Evolutionary conservation across 2,329 filamentous ascomycete genomes (phyloP).

Genomic region (Davidsoniella virescens): DNA sequence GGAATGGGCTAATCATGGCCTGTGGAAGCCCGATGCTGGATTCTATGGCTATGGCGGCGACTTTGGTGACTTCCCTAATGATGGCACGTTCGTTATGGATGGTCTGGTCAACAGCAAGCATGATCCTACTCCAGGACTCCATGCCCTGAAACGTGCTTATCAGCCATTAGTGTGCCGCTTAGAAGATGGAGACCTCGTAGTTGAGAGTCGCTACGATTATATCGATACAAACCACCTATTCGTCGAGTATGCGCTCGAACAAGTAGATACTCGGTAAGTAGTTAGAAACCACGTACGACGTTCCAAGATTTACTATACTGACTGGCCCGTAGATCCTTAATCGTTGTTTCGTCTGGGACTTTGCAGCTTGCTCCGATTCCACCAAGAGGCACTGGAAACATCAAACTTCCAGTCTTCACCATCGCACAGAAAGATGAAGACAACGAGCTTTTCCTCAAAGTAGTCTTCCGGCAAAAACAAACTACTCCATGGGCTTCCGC

Average conservation of each 20-base stretch:
- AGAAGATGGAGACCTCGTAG: slow-evolving; percentile 25
- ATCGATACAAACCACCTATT: slow-evolving; percentile 31
- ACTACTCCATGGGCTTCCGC: slow-evolving; percentile 33
- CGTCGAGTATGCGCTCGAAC: slow-evolving; percentile 8
- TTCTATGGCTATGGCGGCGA: slow-evolving; percentile 41
- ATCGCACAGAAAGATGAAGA: too few relatives aligned
- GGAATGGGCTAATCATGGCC: slow-evolving; percentile 46
- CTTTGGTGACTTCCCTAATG: slow-evolving; percentile 44
- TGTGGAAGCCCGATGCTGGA: slow-evolving; percentile 31
- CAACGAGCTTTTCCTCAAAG: slow-evolving; percentile 19
- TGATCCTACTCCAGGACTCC: slow-evolving; percentile 32
- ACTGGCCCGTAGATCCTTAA: slow-evolving; percentile 11
- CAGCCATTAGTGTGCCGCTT: slow-evolving; percentile 40
- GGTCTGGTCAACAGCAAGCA: slow-evolving; percentile 35
- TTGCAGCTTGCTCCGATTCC: too few relatives aligned
- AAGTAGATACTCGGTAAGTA: slow-evolving; percentile 19
- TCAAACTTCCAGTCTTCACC: too few relatives aligned
- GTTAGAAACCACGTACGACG: slow-evolving; percentile 17
- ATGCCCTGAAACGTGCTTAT: slow-evolving; percentile 41
- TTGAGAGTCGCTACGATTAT: slow-evolving; percentile 40
- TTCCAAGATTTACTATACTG: not conserved
- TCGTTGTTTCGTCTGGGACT: too few relatives aligned
- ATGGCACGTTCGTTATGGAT: slow-evolving; percentile 42
- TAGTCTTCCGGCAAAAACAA: slow-evolving; percentile 28
- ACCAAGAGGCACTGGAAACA: too few relatives aligned